phyloP scores from a whole-genome alignment of 2,329 filamentous ascomycete genomes.

The Nannizziopsis arthrosporioides region DNA sequence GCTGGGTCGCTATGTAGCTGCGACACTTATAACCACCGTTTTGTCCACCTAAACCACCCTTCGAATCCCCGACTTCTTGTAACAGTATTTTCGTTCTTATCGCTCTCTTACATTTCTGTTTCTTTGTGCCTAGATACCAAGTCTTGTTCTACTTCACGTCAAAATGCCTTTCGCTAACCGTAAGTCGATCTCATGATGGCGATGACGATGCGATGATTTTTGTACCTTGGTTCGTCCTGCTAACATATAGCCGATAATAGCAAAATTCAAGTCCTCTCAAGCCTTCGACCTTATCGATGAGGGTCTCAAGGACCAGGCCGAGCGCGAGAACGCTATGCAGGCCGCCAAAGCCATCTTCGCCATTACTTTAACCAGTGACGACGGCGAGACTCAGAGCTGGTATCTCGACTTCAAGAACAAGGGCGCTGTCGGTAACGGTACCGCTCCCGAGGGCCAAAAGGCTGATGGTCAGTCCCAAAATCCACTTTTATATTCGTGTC shows the following conservation, averaged over 20 bases:
- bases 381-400: constrained; percentile 74
- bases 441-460: constrained; percentile 58
- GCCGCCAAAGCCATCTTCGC: constrained; percentile 77
- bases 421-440: constrained; percentile 67
- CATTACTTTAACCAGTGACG: constrained; percentile 82
- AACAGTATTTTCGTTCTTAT: background rate
- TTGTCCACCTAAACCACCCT: background rate
- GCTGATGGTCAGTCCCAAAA: constrained; percentile 56
- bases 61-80: background rate
- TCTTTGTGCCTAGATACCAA: constrained; percentile 17
- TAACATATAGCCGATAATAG: constrained; percentile 32
- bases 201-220: background rate
- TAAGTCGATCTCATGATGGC: no score
- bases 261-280: constrained; percentile 75
- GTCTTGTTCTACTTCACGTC: constrained; percentile 14
- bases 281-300: constrained; percentile 82
- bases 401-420: constrained; percentile 90
- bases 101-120: background rate
- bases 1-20: background rate
- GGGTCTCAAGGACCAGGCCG: constrained; percentile 56
- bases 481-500: background rate
- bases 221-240: background rate
- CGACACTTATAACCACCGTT: background rate
- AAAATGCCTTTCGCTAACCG: constrained; percentile 64
- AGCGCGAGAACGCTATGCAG: constrained; percentile 80